Evolutionary conservation across 2,329 filamentous ascomycete species (phyloP).

Genomic region (Elsinoe fawcettii): DNA sequence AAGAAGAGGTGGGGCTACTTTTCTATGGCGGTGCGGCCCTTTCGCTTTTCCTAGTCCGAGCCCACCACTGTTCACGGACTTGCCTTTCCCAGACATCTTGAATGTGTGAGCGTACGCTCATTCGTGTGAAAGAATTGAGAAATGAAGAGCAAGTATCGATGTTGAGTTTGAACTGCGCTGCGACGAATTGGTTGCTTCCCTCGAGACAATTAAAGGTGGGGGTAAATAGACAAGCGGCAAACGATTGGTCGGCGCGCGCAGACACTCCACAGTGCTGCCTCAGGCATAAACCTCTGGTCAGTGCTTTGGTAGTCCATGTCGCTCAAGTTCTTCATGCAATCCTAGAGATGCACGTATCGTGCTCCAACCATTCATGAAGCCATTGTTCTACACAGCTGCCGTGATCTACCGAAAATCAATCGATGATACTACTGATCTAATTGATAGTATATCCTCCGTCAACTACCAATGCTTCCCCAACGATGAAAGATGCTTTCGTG

Average conservation of each 20-base stretch:
- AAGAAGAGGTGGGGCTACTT: background rate
- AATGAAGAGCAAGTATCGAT: too few species aligned
- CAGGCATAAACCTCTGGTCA: background rate
- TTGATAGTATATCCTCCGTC: conserved; percentile 42
- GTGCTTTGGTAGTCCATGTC: too few species aligned
- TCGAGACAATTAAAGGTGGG: background rate
- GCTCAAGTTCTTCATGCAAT: too few species aligned
- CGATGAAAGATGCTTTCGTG: conserved; percentile 40
- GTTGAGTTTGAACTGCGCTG: too few species aligned
- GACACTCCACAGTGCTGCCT: background rate
- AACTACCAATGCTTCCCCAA: conserved; percentile 38
- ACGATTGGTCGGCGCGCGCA: too few species aligned
- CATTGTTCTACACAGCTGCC: too few species aligned
- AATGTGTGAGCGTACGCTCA: background rate
- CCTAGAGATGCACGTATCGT: too few species aligned
- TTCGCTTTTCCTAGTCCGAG: conserved; percentile 1
- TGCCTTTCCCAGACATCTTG: background rate
- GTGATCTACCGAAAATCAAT: too few species aligned
- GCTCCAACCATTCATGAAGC: too few species aligned
- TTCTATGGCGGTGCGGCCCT: background rate
- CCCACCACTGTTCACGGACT: background rate
- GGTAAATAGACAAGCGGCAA: background rate
- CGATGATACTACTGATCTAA: too few species aligned
- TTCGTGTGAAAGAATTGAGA: too few species aligned
- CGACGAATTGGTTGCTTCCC: background rate